Evolutionary conservation across 75 land plant genomes (phyloP), one percentile per base, ranked within the genome.

Genomic region (Cryptomeria japonica): DNA sequence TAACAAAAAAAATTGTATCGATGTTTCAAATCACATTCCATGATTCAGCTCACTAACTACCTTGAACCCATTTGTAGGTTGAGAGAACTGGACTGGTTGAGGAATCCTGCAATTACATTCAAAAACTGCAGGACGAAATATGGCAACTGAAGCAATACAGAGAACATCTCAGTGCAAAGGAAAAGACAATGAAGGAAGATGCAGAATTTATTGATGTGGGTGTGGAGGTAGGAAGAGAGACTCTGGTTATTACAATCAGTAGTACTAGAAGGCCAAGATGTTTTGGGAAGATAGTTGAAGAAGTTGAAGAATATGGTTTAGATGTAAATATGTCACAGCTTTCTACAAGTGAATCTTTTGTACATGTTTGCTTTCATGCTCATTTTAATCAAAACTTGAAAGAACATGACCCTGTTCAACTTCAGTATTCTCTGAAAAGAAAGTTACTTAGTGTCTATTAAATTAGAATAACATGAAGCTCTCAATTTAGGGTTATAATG

Each of bases 301-400:
- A 80, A 28, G 1, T 80, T 44, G 44, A 80, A 80, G 11, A 7
- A 25, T 49, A 80, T 42, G 47, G 47, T 80, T 2, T 80, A 44
- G 83, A 80, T 42, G 83, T 80, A 13, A 31, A 80, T 41, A 25
- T 44, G 47, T 80, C 83, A 0, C 83, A 80, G 83, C 31, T 80
- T 42, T 80, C 46, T 42, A 42, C 49, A 22, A 18, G 31, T 25
- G 83, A 80, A 19, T 80, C 1, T 47, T 80, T 80, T 44, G 49
- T 41, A 25, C 28, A 22, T 42, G 7, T 80, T 10, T 80, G 5
- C 47, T 39, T 80, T 12, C 83, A 80, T 42, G 83, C 15, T 28
- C 42, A 28, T 6, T 44, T 38, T 7, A 42, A 2, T 25, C 42
- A 80, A 3, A 5, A 22, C 12, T 1, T 39, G 76, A n/a, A 73